Percentiles rank a stretch among this genome's conserved stretches.
These are phyloP conservation scores for Bretziella fagacearum DNA, from an alignment of 2,329 filamentous ascomycete genomes.

Conservation along the genomic window DNA sequence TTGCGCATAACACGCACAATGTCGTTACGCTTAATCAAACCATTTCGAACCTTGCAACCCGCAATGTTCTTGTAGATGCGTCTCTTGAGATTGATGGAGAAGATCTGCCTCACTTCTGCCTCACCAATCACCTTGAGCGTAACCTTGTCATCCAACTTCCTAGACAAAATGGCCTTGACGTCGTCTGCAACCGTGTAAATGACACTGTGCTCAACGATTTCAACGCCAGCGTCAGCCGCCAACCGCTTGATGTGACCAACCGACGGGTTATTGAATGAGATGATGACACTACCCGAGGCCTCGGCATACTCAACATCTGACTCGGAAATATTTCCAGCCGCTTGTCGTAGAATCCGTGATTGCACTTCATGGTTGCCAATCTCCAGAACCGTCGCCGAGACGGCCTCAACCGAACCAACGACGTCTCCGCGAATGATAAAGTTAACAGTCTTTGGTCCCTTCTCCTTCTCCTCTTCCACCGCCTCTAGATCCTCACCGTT, in stretches of 20 bases:
- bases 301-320: conserved; percentile 81
- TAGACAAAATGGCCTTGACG: conserved; percentile 49
- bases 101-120: conserved; percentile 68
- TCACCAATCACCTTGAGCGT: conserved; percentile 64
- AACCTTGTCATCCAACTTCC: conserved; percentile 49
- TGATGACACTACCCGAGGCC: conserved; percentile 54
- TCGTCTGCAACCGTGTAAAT: conserved; percentile 69
- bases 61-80: conserved; percentile 59
- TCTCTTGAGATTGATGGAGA: conserved; percentile 66
- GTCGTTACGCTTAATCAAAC: conserved; percentile 44
- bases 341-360: conserved; percentile 58
- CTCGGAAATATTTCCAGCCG: conserved; percentile 63
- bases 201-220: conserved; percentile 69
- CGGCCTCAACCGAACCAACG: conserved; percentile 81
- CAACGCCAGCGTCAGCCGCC: conserved; percentile 55
- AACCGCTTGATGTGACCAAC: conserved; percentile 49
- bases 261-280: conserved; percentile 70
- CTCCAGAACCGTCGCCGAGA: conserved; percentile 56
- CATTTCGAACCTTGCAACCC: conserved; percentile 75
- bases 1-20: conserved; percentile 56
- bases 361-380: conserved; percentile 74
- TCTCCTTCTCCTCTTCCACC: conserved; percentile 22
- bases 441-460: conserved; percentile 39
- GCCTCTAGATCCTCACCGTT: conserved; percentile 23
- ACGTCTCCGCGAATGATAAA: conserved; percentile 91